A percentile compares a stretch with the other conserved stretches of the same genome.
Evolutionary conservation across 2,329 filamentous ascomycete genomes (phyloP).

Genomic region (Mycosphaerella sp.): DNA sequence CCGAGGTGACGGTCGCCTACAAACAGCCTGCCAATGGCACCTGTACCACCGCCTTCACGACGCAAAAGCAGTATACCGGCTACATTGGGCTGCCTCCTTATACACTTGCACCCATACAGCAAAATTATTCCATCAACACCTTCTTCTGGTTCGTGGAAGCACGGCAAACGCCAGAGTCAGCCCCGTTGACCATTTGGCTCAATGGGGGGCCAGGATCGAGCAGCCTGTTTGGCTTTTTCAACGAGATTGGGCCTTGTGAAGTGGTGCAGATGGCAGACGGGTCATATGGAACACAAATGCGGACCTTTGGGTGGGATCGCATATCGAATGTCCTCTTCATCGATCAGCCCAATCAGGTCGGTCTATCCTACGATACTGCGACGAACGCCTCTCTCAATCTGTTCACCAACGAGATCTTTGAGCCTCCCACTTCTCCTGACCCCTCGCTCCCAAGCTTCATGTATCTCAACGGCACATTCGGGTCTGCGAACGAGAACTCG

Average conservation of each 20-base stretch:
- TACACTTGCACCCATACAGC: slow-evolving; percentile 42
- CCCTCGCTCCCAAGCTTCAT: slow-evolving; percentile 31
- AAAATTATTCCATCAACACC: slow-evolving; percentile 54
- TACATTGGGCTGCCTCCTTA: slow-evolving; percentile 55
- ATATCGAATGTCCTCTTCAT: slow-evolving; percentile 55
- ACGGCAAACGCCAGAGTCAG: slow-evolving; percentile 41
- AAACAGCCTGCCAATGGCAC: slow-evolving; percentile 54
- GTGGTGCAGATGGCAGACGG: slow-evolving; percentile 39
- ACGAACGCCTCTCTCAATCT: slow-evolving; percentile 56
- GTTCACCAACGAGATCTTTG: slow-evolving; percentile 37
- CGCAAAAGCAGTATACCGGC: slow-evolving; percentile 63
- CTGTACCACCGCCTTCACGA: slow-evolving; percentile 58
- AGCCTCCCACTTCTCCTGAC: slow-evolving; percentile 32
- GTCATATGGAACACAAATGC: slow-evolving; percentile 38
- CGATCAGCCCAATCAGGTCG: slow-evolving; percentile 61
- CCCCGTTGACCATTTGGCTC: slow-evolving; percentile 57
- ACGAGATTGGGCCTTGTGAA: slow-evolving; percentile 49
- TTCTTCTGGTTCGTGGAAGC: slow-evolving; percentile 61
- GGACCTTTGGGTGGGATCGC: slow-evolving; percentile 61
- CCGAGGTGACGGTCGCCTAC: slow-evolving; percentile 61
- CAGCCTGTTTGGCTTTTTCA: slow-evolving; percentile 59
- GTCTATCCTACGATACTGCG: slow-evolving; percentile 59
- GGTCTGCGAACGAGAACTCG: slow-evolving; percentile 42
- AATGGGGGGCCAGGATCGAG: slow-evolving; percentile 62
- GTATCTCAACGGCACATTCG: slow-evolving; percentile 59